Conservation (phyloP, 495 filamentous ascomycete genomes). For the Aspergillus nanangensis region DNA sequence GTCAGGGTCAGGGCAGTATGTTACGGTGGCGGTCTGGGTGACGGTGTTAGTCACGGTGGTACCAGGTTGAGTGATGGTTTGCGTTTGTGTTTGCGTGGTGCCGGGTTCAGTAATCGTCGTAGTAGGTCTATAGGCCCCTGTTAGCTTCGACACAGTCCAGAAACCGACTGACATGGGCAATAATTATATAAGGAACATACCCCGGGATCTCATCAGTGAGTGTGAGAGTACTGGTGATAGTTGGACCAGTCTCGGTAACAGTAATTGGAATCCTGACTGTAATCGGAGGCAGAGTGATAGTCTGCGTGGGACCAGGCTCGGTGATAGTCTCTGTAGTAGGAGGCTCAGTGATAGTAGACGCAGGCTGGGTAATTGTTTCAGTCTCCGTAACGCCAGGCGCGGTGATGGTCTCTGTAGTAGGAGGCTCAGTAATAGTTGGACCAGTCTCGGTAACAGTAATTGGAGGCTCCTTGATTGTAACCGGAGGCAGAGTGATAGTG, state of each 20-base stretch:
- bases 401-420: neutral
- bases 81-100: neutral
- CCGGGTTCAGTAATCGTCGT: neutral
- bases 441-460: slow-evolving; percentile 1
- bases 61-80: neutral
- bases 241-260: neutral
- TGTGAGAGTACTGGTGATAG: neutral
- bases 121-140: neutral
- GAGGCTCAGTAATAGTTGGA: neutral
- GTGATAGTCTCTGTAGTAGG: neutral
- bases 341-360: neutral
- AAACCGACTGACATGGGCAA: too few relatives aligned
- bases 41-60: slow-evolving; percentile 8
- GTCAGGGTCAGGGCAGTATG: slow-evolving; percentile 1
- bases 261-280: neutral
- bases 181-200: too few relatives aligned
- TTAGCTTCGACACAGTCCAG: too few relatives aligned
- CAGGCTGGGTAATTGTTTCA: neutral
- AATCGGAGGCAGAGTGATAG: neutral
- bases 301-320: neutral
- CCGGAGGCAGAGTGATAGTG: neutral
- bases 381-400: neutral
- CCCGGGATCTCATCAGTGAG: too few relatives aligned
- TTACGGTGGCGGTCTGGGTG: slow-evolving; percentile 9
- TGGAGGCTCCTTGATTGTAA: neutral